Percentiles rank a stretch among this genome's conserved stretches.
phyloP scores from a whole-genome alignment of 1,139 yeast genomes.

The Blastobotrys capitulatus region DNA sequence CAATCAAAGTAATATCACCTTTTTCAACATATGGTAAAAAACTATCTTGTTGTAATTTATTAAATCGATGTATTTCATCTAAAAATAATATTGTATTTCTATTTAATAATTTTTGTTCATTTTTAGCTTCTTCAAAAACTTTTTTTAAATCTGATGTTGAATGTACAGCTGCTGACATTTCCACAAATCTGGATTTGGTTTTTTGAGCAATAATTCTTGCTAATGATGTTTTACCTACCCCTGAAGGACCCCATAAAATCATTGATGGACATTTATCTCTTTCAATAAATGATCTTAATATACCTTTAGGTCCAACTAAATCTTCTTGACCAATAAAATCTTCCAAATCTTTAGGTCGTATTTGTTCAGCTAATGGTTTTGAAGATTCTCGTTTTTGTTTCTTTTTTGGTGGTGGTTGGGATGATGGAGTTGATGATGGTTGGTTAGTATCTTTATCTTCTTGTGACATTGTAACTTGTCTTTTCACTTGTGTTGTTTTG shows the following conservation, averaged over 20 bases:
- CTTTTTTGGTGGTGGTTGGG: background rate
- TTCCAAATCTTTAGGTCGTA: slow-evolving; percentile 66
- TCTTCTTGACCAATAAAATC: slow-evolving; percentile 88
- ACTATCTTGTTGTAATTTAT: slow-evolving; percentile 84
- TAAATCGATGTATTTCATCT: slow-evolving; percentile 92
- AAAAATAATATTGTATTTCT: slow-evolving; percentile 73
- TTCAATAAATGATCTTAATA: slow-evolving; percentile 62
- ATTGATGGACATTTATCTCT: slow-evolving; percentile 64
- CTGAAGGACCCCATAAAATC: slow-evolving; percentile 94
- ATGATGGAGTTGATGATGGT: too few relatives aligned
- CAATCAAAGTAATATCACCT: slow-evolving; percentile 49
- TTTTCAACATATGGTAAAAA: slow-evolving; percentile 42
- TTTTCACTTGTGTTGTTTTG: background rate
- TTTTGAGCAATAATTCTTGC: slow-evolving; percentile 54
- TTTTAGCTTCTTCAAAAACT: slow-evolving; percentile 67
- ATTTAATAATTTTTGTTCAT: slow-evolving; percentile 60
- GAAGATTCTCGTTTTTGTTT: background rate
- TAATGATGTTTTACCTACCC: slow-evolving; percentile 85
- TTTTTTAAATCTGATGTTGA: slow-evolving; percentile 66
- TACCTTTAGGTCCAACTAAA: slow-evolving; percentile 67
- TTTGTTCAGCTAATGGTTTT: slow-evolving; percentile 74
- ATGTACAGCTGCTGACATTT: slow-evolving; percentile 80
- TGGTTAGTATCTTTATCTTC: background rate
- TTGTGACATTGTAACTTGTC: background rate
- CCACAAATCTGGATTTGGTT: slow-evolving; percentile 60